Conservation (phyloP, 2,329 filamentous ascomycete genomes). For the Trichoderma endophyticum region DNA sequence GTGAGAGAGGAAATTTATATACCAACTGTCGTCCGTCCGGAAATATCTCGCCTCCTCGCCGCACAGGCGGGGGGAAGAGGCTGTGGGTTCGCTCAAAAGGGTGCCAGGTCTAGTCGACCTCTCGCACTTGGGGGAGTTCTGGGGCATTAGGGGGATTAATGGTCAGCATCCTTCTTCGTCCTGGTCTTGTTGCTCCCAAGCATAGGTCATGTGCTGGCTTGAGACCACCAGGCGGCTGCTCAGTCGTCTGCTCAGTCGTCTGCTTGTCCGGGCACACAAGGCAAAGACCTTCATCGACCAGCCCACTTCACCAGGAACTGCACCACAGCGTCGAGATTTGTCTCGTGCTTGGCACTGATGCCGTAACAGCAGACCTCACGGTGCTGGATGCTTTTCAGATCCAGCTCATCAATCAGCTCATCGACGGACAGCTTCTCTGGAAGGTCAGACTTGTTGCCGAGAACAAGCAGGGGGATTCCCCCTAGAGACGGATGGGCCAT, state of each 20-base stretch:
- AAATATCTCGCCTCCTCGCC: slow-evolving; percentile 3
- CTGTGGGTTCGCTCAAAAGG: background rate
- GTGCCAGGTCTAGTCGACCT: slow-evolving; percentile 10
- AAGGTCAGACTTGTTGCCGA: slow-evolving; percentile 97
- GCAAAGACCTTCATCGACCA: slow-evolving; percentile 54
- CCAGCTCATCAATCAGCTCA: slow-evolving; percentile 88
- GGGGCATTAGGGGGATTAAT: slow-evolving; percentile 11
- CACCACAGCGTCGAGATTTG: slow-evolving; percentile 93
- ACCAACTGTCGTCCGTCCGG: slow-evolving; percentile 26
- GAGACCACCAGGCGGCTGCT: slow-evolving; percentile 13
- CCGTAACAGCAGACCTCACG: slow-evolving; percentile 98
- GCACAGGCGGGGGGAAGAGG: background rate
- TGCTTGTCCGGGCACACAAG: background rate
- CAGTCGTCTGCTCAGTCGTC: background rate
- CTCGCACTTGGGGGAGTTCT: background rate
- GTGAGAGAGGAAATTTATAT: slow-evolving; percentile 37
- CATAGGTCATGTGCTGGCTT: slow-evolving; percentile 6
- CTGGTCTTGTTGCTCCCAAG: background rate
- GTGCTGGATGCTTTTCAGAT: slow-evolving; percentile 82
- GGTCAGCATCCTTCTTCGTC: background rate
- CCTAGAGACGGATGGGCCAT: slow-evolving; percentile 80
- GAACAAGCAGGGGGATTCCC: slow-evolving; percentile 86
- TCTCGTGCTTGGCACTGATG: slow-evolving; percentile 98
- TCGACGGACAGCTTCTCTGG: slow-evolving; percentile 89
- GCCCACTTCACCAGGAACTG: slow-evolving; percentile 94